Conservation (phyloP, 2,329 filamentous ascomycete species). For the Fusarium mangiferae region DNA sequence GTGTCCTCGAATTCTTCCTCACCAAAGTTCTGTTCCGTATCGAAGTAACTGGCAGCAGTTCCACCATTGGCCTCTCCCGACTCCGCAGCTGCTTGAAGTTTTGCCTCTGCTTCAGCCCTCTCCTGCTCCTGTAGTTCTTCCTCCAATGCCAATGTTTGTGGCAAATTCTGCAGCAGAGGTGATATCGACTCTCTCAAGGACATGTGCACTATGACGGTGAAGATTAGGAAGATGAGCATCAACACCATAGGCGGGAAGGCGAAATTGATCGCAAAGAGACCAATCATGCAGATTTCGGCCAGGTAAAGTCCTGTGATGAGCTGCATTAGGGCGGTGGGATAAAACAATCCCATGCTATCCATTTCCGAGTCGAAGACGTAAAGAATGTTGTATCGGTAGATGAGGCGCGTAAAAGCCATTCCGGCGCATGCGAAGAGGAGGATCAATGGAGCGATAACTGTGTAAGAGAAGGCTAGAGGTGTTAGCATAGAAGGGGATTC, state of each 20-base stretch:
- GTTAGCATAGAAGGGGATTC: neutral
- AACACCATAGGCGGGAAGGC: constrained; percentile 76
- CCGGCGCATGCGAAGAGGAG: constrained; percentile 84
- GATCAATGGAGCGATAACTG: constrained; percentile 86
- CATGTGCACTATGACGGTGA: constrained; percentile 80
- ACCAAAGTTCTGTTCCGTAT: constrained; percentile 49
- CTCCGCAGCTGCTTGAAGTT: constrained; percentile 39
- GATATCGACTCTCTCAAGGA: constrained; percentile 77
- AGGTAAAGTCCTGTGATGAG: constrained; percentile 87
- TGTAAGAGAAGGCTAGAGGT: constrained; percentile 78
- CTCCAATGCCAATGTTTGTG: constrained; percentile 73
- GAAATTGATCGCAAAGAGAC: constrained; percentile 78
- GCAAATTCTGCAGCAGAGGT: constrained; percentile 82
- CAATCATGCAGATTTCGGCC: constrained; percentile 83
- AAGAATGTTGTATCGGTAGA: constrained; percentile 90
- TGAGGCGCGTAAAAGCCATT: constrained; percentile 83
- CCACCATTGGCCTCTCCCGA: constrained; percentile 28
- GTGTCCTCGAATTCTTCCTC: constrained; percentile 45
- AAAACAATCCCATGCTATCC: constrained; percentile 89
- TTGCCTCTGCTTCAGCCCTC: constrained; percentile 58
- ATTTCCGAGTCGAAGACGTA: constrained; percentile 85
- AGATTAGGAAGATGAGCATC: constrained; percentile 80
- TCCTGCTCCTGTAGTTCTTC: constrained; percentile 58
- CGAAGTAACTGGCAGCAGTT: constrained; percentile 51
- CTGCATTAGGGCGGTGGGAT: constrained; percentile 88